These are phyloP conservation scores for Helianthus tuberosus DNA, from an alignment of 129 eudicot species.

Conservation along the genomic window DNA sequence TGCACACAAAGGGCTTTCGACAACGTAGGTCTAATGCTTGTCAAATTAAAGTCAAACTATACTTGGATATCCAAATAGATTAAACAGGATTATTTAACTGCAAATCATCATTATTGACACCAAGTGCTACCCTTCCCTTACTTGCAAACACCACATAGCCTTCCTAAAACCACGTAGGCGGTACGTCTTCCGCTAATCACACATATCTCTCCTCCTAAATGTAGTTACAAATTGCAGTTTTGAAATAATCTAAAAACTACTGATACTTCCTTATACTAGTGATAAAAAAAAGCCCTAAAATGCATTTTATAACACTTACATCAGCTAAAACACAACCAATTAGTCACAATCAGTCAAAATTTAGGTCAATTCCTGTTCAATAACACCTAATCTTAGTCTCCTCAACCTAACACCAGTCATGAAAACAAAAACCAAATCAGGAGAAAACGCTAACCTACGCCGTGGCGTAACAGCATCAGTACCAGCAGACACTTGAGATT, in stretches of 20 bases:
- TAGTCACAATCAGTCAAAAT: background rate
- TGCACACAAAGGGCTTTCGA: no score
- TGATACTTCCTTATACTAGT: slow-evolving; percentile 7
- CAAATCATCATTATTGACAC: background rate
- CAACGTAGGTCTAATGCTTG: background rate
- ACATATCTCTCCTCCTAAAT: background rate
- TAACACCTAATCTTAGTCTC: no score
- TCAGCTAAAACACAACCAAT: background rate
- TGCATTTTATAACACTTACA: slow-evolving; percentile 3
- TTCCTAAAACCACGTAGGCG: no score
- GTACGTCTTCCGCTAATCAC: no score
- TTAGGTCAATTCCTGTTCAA: background rate
- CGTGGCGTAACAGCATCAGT: slow-evolving; percentile 28
- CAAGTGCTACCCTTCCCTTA: no score
- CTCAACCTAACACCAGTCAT: background rate
- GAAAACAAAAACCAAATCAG: background rate
- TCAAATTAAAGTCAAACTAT: background rate
- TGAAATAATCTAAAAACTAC: background rate
- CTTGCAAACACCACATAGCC: no score
- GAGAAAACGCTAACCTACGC: slow-evolving; percentile 45
- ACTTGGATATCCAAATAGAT: slow-evolving; percentile 12
- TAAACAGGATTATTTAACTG: background rate
- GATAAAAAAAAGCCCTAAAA: slow-evolving; percentile 10
- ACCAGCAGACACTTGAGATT: slow-evolving; percentile 14
- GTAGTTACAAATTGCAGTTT: background rate